Evolutionary conservation across 768 basidiomycete genomes (phyloP).

Genomic region (button mushroom (Agaricus bisporus)): DNA sequence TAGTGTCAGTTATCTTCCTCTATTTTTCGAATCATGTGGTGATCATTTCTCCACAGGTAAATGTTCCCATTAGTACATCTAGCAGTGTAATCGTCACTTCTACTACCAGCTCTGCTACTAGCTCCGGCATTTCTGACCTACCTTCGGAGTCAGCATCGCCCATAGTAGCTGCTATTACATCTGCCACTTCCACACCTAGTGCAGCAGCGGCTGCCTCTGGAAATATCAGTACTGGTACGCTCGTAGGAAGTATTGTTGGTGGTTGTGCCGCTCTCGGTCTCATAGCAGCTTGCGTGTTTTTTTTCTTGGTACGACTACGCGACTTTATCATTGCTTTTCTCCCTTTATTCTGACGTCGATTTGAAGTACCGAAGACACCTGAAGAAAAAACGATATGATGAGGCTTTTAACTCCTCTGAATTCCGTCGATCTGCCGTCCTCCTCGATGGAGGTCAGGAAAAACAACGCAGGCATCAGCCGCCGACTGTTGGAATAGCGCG

Average conservation of each 20-base stretch:
- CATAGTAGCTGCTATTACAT: not conserved
- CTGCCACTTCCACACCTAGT: not conserved
- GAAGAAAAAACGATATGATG: conserved; percentile 3
- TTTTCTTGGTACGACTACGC: not conserved
- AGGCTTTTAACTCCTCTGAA: conserved; percentile 10
- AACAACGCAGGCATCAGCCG: not conserved
- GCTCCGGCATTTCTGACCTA: not conserved
- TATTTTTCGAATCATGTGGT: too few relatives aligned
- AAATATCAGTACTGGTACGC: conserved; percentile 3
- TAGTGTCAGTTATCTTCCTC: too few relatives aligned
- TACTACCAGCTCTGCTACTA: too few relatives aligned
- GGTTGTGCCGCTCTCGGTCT: conserved; percentile 4
- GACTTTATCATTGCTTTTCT: not conserved
- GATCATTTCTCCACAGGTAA: too few relatives aligned
- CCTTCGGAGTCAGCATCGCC: not conserved
- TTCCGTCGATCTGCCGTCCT: conserved; percentile 14
- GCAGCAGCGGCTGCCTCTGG: not conserved
- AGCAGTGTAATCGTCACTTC: too few relatives aligned
- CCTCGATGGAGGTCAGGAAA: conserved; percentile 9
- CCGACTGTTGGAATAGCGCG: conserved; percentile 12
- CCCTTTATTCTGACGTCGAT: not conserved
- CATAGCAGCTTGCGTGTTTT: conserved; percentile 5
- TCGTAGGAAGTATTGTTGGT: conserved; percentile 6
- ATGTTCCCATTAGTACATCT: too few relatives aligned
- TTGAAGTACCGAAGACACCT: not conserved